Base-by-base conservation (phyloP, 768 basidiomycete species). In the Leccinum incarnatum region DNA sequence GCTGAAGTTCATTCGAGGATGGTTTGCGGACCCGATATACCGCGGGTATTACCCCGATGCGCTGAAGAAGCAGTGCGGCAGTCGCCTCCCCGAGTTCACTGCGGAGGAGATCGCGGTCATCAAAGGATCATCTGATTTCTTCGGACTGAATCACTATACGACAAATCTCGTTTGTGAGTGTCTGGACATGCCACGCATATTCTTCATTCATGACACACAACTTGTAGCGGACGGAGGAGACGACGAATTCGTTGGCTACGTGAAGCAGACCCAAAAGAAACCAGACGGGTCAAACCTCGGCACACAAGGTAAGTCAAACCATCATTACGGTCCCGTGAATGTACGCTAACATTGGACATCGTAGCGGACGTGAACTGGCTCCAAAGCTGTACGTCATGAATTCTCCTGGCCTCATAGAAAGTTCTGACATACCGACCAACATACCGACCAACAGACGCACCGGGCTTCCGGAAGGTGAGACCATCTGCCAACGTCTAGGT, bases 81-180 rank as follows among this genome's bases (percentile, higher is more conserved):
- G 81, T 58, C 81, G 87, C 23, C 80, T 87, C 37, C 86, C 86
- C 0, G 77, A 79, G 47, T 88, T 84, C 65, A 84, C 85, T 1
- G 67, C 75, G 2, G 85, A 83, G 27, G 88, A 89, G 62, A 69
- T 81, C 59, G 75, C 72, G 0, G 64, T 88, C 27, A 82, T 89
- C 47, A 81, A 84, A 55, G 86, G 83, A 36, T 87, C 86, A 3
- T 85, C 85, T 1, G 88, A 89, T 69, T 89, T 88, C 71, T 89
- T 87, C 67, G 87, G 87, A 36, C 81, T 89, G 80, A 89, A 89
- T 71, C 88, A 87, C 0, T 89, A 89, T 66, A 88, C 87, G 3
- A 88, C 85, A n/a, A 83, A 87, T 63, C 78, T 89, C 50, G 80
- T 81, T 70, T 78, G 86, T 86, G 49, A 64, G 83, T 73, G 12